Percentiles rank a stretch among this genome's conserved stretches.
Conservation (phyloP, 2,329 filamentous ascomycete species). For the Rhinocladiella mackenziei region DNA sequence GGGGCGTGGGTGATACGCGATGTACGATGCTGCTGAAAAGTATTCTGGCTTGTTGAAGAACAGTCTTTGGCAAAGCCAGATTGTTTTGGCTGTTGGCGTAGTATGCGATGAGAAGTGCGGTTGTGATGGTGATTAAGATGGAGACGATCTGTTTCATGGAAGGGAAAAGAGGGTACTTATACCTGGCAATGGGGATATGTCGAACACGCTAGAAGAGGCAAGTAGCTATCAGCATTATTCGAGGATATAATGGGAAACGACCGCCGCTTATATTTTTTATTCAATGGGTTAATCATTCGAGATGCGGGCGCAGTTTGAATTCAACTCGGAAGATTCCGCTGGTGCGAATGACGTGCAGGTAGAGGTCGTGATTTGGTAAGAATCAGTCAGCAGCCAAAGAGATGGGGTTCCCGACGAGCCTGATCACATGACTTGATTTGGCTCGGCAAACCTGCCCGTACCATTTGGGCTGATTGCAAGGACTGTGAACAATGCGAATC, state of each 20-base stretch:
- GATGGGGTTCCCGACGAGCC: too few species aligned
- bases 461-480: too few species aligned
- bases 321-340: not conserved
- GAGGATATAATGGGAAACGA: not conserved
- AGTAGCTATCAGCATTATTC: slow-evolving; percentile 1
- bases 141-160: slow-evolving; percentile 16
- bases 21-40: slow-evolving; percentile 11
- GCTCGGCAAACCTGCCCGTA: too few species aligned
- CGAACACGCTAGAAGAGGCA: slow-evolving; percentile 20
- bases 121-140: slow-evolving; percentile 22
- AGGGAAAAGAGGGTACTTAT: slow-evolving; percentile 17
- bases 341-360: too few species aligned
- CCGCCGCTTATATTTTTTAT: not conserved
- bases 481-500: too few species aligned
- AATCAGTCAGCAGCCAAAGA: slow-evolving; percentile 22
- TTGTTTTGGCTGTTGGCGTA: slow-evolving; percentile 15
- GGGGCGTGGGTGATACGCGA: slow-evolving; percentile 4
- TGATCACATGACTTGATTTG: slow-evolving; percentile 2
- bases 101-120: slow-evolving; percentile 16
- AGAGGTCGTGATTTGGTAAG: slow-evolving; percentile 18
- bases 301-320: slow-evolving; percentile 1
- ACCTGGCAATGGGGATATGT: slow-evolving; percentile 4
- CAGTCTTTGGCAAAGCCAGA: slow-evolving; percentile 19
- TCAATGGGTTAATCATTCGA: not conserved
- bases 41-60: slow-evolving; percentile 20